Percentiles rank a stretch among this genome's conserved stretches.
Evolutionary conservation across 768 basidiomycete genomes (phyloP).

Genomic region (Leccinellum luteum): DNA sequence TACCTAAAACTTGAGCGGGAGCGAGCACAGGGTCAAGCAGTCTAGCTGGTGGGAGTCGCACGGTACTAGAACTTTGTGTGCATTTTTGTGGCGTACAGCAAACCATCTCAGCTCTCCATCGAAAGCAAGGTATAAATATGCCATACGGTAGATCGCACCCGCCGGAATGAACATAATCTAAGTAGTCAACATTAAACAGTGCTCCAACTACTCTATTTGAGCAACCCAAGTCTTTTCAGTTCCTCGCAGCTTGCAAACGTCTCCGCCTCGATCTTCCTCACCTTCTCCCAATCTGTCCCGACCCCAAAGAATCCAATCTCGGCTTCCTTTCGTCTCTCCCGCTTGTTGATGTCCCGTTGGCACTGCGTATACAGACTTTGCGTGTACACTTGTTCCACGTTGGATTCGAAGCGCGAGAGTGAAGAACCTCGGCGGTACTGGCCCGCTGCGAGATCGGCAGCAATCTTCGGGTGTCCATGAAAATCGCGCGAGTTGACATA

Average conservation of each 20-base stretch:
- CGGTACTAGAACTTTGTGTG: slow-evolving; percentile 6
- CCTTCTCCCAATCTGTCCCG: slow-evolving; percentile 90
- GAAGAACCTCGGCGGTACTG: slow-evolving; percentile 28
- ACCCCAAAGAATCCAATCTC: slow-evolving; percentile 88
- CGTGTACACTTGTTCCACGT: slow-evolving; percentile 73
- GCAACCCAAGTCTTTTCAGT: slow-evolving; percentile 59
- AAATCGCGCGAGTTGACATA: slow-evolving; percentile 82
- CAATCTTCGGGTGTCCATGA: slow-evolving; percentile 69
- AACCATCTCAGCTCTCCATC: no score
- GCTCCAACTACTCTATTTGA: slow-evolving; percentile 41
- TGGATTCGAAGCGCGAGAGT: slow-evolving; percentile 65
- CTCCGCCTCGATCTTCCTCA: slow-evolving; percentile 69
- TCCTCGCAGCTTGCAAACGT: slow-evolving; percentile 75
- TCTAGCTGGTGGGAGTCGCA: not conserved
- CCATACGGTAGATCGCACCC: not conserved
- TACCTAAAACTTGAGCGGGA: slow-evolving; percentile 82
- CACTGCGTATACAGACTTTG: slow-evolving; percentile 70
- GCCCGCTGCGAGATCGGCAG: slow-evolving; percentile 61
- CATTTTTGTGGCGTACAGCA: no score
- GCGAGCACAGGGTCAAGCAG: slow-evolving; percentile 27
- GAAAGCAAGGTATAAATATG: no score
- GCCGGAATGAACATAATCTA: slow-evolving; percentile 11
- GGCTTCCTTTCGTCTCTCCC: slow-evolving; percentile 67
- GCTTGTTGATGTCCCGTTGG: slow-evolving; percentile 61
- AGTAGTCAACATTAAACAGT: slow-evolving; percentile 10